Percentiles rank a stretch among this genome's conserved stretches.
These are phyloP conservation scores for Rosa lucieae DNA, from an alignment of 306 rosid genomes.

Conservation along the genomic window DNA sequence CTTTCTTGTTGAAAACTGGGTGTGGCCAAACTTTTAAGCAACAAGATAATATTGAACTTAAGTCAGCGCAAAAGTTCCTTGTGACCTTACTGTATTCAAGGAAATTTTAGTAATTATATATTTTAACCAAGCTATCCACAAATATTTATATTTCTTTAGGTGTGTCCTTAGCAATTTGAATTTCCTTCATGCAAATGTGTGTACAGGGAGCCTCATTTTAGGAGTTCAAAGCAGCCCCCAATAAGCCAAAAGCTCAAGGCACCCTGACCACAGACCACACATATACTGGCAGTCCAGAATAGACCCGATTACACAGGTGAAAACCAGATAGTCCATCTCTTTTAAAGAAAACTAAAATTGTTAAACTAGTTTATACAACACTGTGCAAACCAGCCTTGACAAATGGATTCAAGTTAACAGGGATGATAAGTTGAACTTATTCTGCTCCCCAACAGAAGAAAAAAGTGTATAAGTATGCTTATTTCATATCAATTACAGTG, in stretches of 20 bases:
- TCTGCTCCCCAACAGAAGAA: neutral
- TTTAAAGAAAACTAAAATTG: neutral
- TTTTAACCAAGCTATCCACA: neutral
- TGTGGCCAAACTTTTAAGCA: slow-evolving; percentile 1
- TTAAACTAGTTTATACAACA: neutral
- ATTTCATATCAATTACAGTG: neutral
- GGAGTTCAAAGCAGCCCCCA: neutral
- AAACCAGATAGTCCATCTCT: neutral
- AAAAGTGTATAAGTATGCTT: neutral
- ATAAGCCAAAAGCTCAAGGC: neutral
- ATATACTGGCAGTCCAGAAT: neutral
- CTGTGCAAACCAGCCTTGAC: neutral
- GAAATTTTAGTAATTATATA: neutral
- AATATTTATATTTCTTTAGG: neutral
- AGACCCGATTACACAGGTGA: neutral
- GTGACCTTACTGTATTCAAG: neutral
- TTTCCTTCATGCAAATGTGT: neutral
- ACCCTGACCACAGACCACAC: neutral
- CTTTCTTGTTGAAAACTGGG: neutral
- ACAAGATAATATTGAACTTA: neutral
- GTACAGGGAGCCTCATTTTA: neutral
- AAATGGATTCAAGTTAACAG: neutral
- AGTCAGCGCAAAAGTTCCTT: neutral
- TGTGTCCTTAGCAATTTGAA: neutral
- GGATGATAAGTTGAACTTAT: neutral